A percentile compares a stretch with the other conserved stretches of the same genome.
phyloP scores from a whole-genome alignment of 1,284 basidiomycete genomes.

The Ceratobasidium sp. region DNA sequence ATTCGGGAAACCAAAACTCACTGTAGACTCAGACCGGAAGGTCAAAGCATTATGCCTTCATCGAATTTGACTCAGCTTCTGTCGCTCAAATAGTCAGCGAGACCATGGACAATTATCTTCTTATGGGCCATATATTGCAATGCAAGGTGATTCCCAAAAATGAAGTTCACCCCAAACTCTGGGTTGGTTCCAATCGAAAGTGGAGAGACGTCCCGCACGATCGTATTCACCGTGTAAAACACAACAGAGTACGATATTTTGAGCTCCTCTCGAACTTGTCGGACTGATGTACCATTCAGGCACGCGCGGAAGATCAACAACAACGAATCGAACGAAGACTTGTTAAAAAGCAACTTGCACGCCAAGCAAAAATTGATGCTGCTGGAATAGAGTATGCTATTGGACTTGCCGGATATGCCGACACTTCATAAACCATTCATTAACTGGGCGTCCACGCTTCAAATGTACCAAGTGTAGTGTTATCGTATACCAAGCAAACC shows the following conservation, averaged over 20 bases:
- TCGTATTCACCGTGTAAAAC: constrained; percentile 73
- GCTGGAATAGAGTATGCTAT: constrained; percentile 92
- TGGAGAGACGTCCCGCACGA: constrained; percentile 81
- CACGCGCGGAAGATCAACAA: constrained; percentile 77
- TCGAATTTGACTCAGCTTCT: constrained; percentile 89
- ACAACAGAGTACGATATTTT: constrained; percentile 74
- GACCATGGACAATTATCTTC: constrained; percentile 98
- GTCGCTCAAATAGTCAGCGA: constrained; percentile 96
- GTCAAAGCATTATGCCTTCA: constrained; percentile 96
- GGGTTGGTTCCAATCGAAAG: constrained; percentile 96
- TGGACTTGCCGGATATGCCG: constrained; percentile 72
- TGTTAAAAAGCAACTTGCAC: constrained; percentile 77
- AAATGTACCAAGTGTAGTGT: no score
- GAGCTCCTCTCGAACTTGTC: constrained; percentile 4
- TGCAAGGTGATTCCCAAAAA: constrained; percentile 89
- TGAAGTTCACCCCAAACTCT: constrained; percentile 89
- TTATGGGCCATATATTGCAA: constrained; percentile 91
- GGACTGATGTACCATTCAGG: constrained; percentile 54
- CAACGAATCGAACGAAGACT: constrained; percentile 72
- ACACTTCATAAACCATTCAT: constrained; percentile 44
- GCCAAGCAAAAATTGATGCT: constrained; percentile 78
- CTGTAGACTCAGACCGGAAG: constrained; percentile 74
- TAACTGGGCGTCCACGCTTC: not conserved
- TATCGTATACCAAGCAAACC: not conserved
- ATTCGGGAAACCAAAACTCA: not conserved